Base-by-base conservation (phyloP, 768 basidiomycete genomes). In the Mycena vulgaris region DNA sequence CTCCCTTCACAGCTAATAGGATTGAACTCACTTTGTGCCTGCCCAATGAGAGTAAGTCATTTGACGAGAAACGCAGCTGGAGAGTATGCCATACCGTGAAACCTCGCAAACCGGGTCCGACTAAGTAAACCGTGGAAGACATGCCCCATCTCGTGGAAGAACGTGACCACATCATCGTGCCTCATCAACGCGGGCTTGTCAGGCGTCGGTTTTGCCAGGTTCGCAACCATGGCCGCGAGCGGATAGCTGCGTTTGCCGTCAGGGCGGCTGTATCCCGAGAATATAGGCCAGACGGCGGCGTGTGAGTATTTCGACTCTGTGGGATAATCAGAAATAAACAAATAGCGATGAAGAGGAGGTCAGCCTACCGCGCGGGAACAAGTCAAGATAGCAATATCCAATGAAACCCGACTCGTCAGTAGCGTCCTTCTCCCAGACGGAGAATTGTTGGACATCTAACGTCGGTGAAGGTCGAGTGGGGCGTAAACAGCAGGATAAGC, bases 81-180 rank as follows among this genome's bases (percentile, higher is more conserved):
- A 2, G 8, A 1, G 13, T 49, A 13, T 5, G 7, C 55, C 1
- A n/a, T 14, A 23, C 95, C 95, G 73, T 96, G 94, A 89, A 96
- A 96, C 17, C 91, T 83, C 25, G 89, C 81, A 77, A 89, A 95
- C 68, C 86, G 88, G 35, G 94, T 95, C 67, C 82, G 85, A 74
- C 90, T 92, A 56, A 95, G 80, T 52, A 97, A 79, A 13, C 70
- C 89, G 72, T 92, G 90, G 84, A 92, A 92, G 5, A 89, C 89
- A 69, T 92, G 90, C 0, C 92, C 94, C 92, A 95, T 93, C 80
- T 95, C 95, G 74, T 96, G 95, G 88, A 96, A 95, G 82, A 96
- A 95, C 0, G 95, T 96, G 14, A 94, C 94, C 1, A 95, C 94
- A 66, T 95, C 93, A 74, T 92, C 90, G 69, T 95, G 94, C n/a